Percentiles rank a stretch among this genome's conserved stretches.
phyloP scores from a whole-genome alignment of 345 rosid species.

The Brassica juncea region DNA sequence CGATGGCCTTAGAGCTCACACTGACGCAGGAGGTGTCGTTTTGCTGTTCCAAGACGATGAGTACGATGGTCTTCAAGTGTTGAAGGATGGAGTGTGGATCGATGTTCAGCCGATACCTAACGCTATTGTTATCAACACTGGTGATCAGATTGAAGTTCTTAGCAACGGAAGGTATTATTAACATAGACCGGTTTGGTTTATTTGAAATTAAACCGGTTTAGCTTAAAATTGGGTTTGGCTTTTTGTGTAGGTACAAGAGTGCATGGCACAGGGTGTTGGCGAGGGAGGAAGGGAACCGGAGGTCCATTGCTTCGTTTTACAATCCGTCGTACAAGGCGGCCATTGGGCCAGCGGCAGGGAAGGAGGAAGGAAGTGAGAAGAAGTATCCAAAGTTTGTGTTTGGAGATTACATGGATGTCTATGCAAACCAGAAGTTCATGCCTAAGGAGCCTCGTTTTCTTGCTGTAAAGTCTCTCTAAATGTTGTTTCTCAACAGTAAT shows the following conservation, averaged over 20 bases:
- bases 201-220: background rate
- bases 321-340: conserved; percentile 76
- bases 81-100: conserved; percentile 76
- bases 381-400: conserved; percentile 75
- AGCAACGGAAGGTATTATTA: conserved; percentile 59
- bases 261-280: conserved; percentile 78
- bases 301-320: conserved; percentile 86
- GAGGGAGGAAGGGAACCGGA: conserved; percentile 53
- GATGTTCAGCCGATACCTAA: conserved; percentile 79
- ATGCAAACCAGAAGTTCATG: conserved; percentile 81
- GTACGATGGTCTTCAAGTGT: conserved; percentile 81
- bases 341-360: conserved; percentile 59
- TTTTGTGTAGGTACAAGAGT: conserved; percentile 61
- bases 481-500: conserved; percentile 9
- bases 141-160: conserved; percentile 90
- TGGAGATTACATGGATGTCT: conserved; percentile 85
- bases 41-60: conserved; percentile 79
- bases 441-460: conserved; percentile 86
- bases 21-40: conserved; percentile 93
- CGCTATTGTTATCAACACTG: conserved; percentile 77
- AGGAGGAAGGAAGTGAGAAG: conserved; percentile 34
- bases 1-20: conserved; percentile 81
- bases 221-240: background rate
- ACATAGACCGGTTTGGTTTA: background rate
- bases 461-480: conserved; percentile 58